Percentiles rank a stretch among this genome's conserved stretches.
Conservation (phyloP, 768 basidiomycete genomes). For the Pholiota molesta region DNA sequence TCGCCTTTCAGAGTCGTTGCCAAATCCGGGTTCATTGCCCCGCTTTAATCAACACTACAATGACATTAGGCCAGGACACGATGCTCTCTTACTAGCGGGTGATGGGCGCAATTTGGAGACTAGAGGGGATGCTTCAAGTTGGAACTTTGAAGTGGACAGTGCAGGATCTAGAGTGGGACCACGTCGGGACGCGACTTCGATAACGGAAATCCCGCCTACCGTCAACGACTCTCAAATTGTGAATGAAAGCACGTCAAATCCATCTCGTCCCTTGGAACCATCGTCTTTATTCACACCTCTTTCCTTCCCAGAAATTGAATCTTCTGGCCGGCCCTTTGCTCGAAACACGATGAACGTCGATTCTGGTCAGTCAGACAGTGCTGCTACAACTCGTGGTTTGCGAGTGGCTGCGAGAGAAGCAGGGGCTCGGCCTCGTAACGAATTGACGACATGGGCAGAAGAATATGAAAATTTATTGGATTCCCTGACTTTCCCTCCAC, state of each 20-base stretch:
- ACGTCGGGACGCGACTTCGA: too few relatives aligned
- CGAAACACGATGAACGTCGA: background rate
- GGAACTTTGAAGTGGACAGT: too few relatives aligned
- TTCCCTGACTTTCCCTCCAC: too few relatives aligned
- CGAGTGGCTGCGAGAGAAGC: constrained; percentile 29
- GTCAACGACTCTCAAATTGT: too few relatives aligned
- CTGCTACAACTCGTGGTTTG: constrained; percentile 26
- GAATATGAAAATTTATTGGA: too few relatives aligned
- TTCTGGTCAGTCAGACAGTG: constrained; percentile 10
- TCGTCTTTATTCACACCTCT: background rate
- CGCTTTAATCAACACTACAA: constrained; percentile 17
- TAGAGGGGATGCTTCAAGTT: background rate
- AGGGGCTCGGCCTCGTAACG: background rate
- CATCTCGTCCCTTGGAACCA: too few relatives aligned
- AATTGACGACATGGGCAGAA: background rate
- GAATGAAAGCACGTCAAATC: too few relatives aligned
- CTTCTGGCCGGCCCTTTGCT: background rate
- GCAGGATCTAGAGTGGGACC: too few relatives aligned
- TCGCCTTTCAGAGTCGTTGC: constrained; percentile 41
- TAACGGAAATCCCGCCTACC: too few relatives aligned
- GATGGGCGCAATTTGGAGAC: background rate
- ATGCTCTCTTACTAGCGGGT: constrained; percentile 38
- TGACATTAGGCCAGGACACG: constrained; percentile 43
- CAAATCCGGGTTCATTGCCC: constrained; percentile 19
- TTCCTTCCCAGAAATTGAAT: background rate